Evolutionary conservation across 768 basidiomycete genomes (phyloP), one percentile per base, ranked within the genome.

Genomic region (Leccinum aurantiacum): DNA sequence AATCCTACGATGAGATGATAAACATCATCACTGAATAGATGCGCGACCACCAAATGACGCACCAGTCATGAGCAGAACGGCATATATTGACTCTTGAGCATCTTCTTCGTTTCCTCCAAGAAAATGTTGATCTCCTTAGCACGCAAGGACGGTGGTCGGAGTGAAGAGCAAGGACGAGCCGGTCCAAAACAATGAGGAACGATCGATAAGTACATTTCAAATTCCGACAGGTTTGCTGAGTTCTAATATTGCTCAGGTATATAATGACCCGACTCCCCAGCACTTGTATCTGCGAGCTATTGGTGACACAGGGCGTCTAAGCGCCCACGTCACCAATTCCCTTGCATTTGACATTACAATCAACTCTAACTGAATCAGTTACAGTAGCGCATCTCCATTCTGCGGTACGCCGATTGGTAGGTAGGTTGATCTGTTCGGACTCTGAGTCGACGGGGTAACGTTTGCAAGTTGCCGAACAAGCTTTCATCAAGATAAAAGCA

Each of bases 31-130:
- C 54, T 58, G 6, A n/a, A 44, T 44, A 7, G 9, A n/a, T 4
- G n/a, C n/a, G n/a, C 9, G 37, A 38, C 14, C 7, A 17, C 1
- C 10, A 37, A 64, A 59, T 14, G 14, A 70, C 70, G 48, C 41
- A 78, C 77, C 78, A 5, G 90, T 86, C 90, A 94, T 92, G 60
- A 95, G 81, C 37, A 93, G 75, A 25, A 95, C 79, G 6, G 90
- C 89, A 67, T 95, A 95, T 58, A 95, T 84, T 97, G 91, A 1
- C 71, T 74, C 77, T 85, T 91, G 38, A 95, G 75, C 92, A 95
- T 96, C 54, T 75, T 76, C 63, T 82, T 80, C 0, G 85, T 84
- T 73, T 95, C 91, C 59, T 71, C 79, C 3, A 95, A 37, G 80
- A 97, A 98, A 3, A 85, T 71, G 69, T 76, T 77, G 1, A 88